These are phyloP conservation scores for Pythium chondricola DNA, from an alignment of 352 stramenopile species.

Conservation along the genomic window DNA sequence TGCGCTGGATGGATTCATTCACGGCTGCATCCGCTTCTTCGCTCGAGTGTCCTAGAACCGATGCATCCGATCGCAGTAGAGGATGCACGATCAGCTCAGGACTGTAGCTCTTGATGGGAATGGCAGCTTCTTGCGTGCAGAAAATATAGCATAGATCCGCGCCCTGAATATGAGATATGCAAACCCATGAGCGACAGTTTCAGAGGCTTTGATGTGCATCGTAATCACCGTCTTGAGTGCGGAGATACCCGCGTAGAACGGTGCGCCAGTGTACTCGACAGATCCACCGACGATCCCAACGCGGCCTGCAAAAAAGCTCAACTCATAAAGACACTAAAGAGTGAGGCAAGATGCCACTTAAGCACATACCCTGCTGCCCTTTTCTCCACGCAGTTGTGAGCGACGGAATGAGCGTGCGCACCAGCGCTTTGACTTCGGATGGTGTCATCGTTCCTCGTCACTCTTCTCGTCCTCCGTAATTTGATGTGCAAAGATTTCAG, in stretches of 20 bases:
- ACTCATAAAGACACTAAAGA: too few species aligned
- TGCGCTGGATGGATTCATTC: slow-evolving; percentile 31
- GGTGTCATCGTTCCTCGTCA: neutral
- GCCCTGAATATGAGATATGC: slow-evolving; percentile 42
- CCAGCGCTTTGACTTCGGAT: slow-evolving; percentile 9
- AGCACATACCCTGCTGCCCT: slow-evolving; percentile 80
- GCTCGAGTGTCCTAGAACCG: slow-evolving; percentile 1
- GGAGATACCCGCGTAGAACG: slow-evolving; percentile 94
- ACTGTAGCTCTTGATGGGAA: slow-evolving; percentile 97
- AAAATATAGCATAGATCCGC: slow-evolving; percentile 95
- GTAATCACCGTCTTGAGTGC: slow-evolving; percentile 81
- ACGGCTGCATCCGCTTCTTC: slow-evolving; percentile 19
- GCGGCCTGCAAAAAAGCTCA: slow-evolving; percentile 33
- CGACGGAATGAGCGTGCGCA: slow-evolving; percentile 49
- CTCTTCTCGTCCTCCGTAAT: neutral
- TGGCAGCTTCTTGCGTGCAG: slow-evolving; percentile 89
- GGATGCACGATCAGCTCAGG: slow-evolving; percentile 95
- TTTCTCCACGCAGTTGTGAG: slow-evolving; percentile 63
- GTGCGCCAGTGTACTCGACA: slow-evolving; percentile 95
- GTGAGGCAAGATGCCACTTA: too few species aligned
- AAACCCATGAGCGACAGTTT: neutral
- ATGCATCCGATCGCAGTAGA: slow-evolving; percentile 55
- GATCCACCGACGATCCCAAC: slow-evolving; percentile 95
- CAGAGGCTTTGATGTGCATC: neutral
- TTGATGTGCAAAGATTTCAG: slow-evolving; percentile 7